Evolutionary conservation across 306 rosid genomes (phyloP), one percentile per base, ranked within the genome.

Genomic region (Sindora glabra): DNA sequence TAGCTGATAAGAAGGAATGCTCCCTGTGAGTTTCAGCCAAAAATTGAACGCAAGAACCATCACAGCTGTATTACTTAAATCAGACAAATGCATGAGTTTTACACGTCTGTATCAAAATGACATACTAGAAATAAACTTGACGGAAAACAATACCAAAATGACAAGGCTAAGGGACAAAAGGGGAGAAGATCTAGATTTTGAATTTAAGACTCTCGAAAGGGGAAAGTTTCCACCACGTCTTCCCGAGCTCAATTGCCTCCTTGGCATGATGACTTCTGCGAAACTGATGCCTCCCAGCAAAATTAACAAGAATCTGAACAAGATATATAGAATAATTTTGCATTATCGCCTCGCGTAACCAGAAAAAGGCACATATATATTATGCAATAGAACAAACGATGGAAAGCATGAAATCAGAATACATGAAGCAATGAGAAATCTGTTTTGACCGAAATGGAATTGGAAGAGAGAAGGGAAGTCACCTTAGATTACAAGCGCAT

Each of bases 151-250:
- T 80, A 90, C 95, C 95, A 84, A 48, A 44, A 90, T 79, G 41
- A 87, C 76, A 45, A 84, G 89, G 65, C 77, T 68, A 41, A 84
- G 48, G 19, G 90, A 73, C 14, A 76, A 54, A 11, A 82, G 17
- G 1, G 97, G 90, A 39, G 94, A 86, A 25, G 95, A 65, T 74
- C 64, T 84, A 0, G 90, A 76, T 71, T 90, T 90, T 27, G 97
- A 69, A 55, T 73, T 14, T 33, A 87, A 47, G 19, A 82, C 74
- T 74, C 89, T 89, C n/a, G 86, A 61, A 63, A 84, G 73, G 3
- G 87, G 73, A 67, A 89, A 76, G 83, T 33, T 76, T 37, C 82
- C 94, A 51, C 69, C 66, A 53, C 94, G 94, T 52, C 89, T 82
- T 2, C 86, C 62, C 74, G 89, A 62, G 66, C 77, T 74, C 51